Percentiles rank a stretch among this genome's conserved stretches.
These are phyloP conservation scores for Coffea canephora DNA, from an alignment of 257 asterid species.

Conservation along the genomic window DNA sequence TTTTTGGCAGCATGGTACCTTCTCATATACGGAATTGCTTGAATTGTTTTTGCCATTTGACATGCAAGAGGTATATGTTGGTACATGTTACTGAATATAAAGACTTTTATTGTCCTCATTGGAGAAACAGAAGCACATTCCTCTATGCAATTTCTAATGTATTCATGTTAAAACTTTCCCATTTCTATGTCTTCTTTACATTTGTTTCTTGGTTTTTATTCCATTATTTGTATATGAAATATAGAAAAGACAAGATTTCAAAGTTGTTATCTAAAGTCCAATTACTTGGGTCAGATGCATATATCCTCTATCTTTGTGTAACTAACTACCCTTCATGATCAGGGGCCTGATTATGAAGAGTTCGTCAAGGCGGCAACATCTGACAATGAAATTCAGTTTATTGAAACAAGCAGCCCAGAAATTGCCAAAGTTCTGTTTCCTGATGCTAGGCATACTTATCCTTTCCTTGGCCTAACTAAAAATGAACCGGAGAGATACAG, in stretches of 20 bases:
- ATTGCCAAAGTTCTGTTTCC: slow-evolving; percentile 62
- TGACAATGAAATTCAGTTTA: slow-evolving; percentile 82
- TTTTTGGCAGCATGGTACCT: neutral
- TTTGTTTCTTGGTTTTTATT: neutral
- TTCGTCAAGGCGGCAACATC: slow-evolving; percentile 70
- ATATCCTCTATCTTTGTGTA: neutral
- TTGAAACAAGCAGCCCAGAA: slow-evolving; percentile 68
- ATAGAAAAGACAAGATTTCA: neutral
- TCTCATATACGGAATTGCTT: neutral
- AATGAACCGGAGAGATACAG: slow-evolving; percentile 77
- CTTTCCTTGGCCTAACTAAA: slow-evolving; percentile 80
- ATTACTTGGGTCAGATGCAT: neutral
- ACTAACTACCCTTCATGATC: slow-evolving; percentile 17
- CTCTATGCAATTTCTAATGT: neutral
- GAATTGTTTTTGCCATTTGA: neutral
- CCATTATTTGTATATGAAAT: neutral
- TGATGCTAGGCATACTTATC: slow-evolving; percentile 27
- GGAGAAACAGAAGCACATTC: neutral
- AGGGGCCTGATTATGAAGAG: slow-evolving; percentile 77
- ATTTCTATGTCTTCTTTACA: neutral
- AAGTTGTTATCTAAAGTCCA: neutral
- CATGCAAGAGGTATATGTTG: neutral
- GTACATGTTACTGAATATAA: neutral
- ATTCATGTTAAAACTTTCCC: neutral
- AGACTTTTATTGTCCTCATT: neutral